Evolutionary conservation across 306 rosid species (phyloP), one percentile per base, ranked within the genome.

Genomic region (Cyclanthera cordifolia): DNA sequence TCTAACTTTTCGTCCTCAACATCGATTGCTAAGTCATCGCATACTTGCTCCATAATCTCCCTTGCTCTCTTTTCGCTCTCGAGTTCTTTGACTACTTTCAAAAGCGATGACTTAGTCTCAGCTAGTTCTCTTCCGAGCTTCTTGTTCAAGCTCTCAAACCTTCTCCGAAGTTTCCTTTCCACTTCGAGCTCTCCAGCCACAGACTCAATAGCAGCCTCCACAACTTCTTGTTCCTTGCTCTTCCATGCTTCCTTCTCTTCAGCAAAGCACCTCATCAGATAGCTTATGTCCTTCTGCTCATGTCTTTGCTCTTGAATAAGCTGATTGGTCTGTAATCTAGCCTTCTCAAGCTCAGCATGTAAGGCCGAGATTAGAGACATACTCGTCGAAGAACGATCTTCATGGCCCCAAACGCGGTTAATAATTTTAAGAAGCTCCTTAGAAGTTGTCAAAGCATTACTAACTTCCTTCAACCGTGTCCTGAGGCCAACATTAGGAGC

Each of bases 171-270:
- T 72, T 90, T 94, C 82, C 88, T 81, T 82, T 94, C 97, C 7
- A 86, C 87, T 72, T 90, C 99, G 0, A 94, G 95, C 74, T 94
- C 97, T 16, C 92, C 92, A 5, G 91, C 92, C 71, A 94, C 84
- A 20, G 96, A 85, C 79, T 94, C 97, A 76, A 94, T 85, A n/a
- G 99, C 97, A 60, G 96, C 96, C 88, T 94, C 99, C 37, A 90
- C 83, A 76, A 82, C 79, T 79, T 86, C 86, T 59, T 77, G 88
- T 75, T 88, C 99, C 82, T 88, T 90, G 76, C 73, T 85, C 77
- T 88, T 86, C 99, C 99, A 90, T 25, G 90, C 85, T 8, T 94
- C 96, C 77, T 90, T 90, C 85, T 94, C 99, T 70, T 94, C 97
- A 50, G 97, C 87, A 77, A 86, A 86, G 71, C 92, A 86, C 85